These are phyloP conservation scores for Abrus pulchellus DNA, from an alignment of 306 rosid genomes.

Conservation along the genomic window DNA sequence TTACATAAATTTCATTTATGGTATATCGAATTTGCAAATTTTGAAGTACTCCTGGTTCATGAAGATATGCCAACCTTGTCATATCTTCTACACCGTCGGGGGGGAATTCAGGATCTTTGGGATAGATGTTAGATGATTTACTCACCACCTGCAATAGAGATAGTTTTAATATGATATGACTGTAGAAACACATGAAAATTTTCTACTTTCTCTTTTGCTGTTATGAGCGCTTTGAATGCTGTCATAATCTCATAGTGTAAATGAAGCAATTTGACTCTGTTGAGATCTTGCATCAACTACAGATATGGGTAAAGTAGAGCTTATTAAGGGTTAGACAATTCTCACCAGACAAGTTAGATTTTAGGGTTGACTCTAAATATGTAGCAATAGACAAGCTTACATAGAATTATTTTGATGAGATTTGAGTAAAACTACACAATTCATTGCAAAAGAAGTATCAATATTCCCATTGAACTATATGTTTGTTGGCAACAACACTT, in stretches of 20 bases:
- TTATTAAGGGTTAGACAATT: too few species aligned
- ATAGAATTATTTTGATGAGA: background rate
- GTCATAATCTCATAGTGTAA: background rate
- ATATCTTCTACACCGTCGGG: constrained; percentile 87
- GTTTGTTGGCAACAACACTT: too few species aligned
- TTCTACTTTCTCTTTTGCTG: background rate
- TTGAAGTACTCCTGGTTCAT: constrained; percentile 93
- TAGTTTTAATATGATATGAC: background rate
- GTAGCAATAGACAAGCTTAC: background rate
- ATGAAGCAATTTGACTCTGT: background rate
- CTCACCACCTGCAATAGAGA: constrained; percentile 62
- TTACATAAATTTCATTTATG: constrained; percentile 85
- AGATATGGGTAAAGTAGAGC: too few species aligned
- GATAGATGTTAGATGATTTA: constrained; percentile 67
- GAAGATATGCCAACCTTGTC: constrained; percentile 96
- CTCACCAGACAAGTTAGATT: too few species aligned
- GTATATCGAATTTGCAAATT: constrained; percentile 78
- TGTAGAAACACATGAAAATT: background rate
- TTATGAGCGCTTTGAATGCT: background rate
- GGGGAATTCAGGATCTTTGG: constrained; percentile 97
- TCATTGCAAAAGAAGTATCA: constrained; percentile 23
- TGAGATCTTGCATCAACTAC: background rate
- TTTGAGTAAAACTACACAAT: constrained; percentile 9
- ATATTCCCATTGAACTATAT: background rate
- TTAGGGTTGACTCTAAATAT: background rate